phyloP scores from a whole-genome alignment of 768 basidiomycete species.

The Suillus plorans region DNA sequence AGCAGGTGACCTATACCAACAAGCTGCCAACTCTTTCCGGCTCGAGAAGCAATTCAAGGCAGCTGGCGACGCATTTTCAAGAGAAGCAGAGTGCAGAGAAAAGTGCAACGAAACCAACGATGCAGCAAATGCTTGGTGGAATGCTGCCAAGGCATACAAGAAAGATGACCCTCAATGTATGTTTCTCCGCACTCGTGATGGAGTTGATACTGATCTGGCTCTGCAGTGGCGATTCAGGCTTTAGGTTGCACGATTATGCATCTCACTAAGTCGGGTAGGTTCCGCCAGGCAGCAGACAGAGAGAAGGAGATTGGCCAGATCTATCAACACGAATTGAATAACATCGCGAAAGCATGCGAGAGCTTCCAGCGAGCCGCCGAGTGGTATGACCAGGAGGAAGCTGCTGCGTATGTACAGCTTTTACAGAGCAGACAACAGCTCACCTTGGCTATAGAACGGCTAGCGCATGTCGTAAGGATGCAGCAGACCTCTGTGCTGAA shows the following conservation, averaged over 20 bases:
- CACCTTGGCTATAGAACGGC: slow-evolving; percentile 64
- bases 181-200: slow-evolving; percentile 25
- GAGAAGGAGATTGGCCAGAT: slow-evolving; percentile 98
- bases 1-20: slow-evolving; percentile 92
- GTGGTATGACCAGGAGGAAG: slow-evolving; percentile 98
- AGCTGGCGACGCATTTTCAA: slow-evolving; percentile 88
- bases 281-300: slow-evolving; percentile 96
- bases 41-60: slow-evolving; percentile 91
- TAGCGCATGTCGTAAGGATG: slow-evolving; percentile 93
- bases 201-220: slow-evolving; percentile 14
- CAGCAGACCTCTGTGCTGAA: slow-evolving; percentile 92
- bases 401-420: slow-evolving; percentile 73
- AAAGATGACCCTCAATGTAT: slow-evolving; percentile 80
- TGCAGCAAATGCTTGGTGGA: slow-evolving; percentile 99
- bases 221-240: slow-evolving; percentile 84
- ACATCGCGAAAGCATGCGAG: slow-evolving; percentile 85
- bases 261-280: slow-evolving; percentile 82
- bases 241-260: slow-evolving; percentile 81
- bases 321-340: slow-evolving; percentile 78
- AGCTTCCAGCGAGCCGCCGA: slow-evolving; percentile 91
- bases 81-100: slow-evolving; percentile 94
- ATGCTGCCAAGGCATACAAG: slow-evolving; percentile 96
- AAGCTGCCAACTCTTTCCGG: slow-evolving; percentile 92
- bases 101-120: slow-evolving; percentile 86
- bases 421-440: not conserved